A percentile compares a stretch with the other conserved stretches of the same genome.
Evolutionary conservation across 352 stramenopile species (phyloP).

Genomic region (Thalassiosira allenii): DNA sequence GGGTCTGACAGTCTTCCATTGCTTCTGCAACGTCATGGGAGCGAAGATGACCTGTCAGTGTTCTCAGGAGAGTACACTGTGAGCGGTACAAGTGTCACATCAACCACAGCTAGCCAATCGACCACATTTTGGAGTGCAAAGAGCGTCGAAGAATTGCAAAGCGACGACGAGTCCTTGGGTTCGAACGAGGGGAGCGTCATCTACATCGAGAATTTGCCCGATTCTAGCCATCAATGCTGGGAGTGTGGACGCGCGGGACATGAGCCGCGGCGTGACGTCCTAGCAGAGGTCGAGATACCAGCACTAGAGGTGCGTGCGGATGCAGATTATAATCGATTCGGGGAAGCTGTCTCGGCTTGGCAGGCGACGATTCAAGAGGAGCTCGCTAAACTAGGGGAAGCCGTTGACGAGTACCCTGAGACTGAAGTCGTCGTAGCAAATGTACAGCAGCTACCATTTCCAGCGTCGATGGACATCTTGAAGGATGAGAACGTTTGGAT

Average conservation of each 20-base stretch:
- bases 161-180: background rate
- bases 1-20: no score
- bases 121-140: no score
- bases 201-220: background rate
- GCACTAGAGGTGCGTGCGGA: no score
- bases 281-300: no score
- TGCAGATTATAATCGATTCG: no score
- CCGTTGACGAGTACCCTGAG: background rate
- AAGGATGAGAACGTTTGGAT: conserved; percentile 38
- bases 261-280: background rate
- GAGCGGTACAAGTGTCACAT: background rate
- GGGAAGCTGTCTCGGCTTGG: background rate
- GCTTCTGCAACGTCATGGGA: no score
- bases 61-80: background rate
- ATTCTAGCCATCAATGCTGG: no score
- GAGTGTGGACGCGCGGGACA: background rate
- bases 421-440: no score
- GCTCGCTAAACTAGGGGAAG: background rate
- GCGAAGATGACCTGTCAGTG: background rate
- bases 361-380: background rate
- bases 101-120: no score
- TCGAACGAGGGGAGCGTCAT: background rate
- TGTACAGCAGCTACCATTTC: no score
- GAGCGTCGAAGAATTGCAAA: background rate
- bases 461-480: conserved; percentile 7